Conservation (phyloP, 2,329 filamentous ascomycete genomes). For the Ceratocystis ficicola region DNA sequence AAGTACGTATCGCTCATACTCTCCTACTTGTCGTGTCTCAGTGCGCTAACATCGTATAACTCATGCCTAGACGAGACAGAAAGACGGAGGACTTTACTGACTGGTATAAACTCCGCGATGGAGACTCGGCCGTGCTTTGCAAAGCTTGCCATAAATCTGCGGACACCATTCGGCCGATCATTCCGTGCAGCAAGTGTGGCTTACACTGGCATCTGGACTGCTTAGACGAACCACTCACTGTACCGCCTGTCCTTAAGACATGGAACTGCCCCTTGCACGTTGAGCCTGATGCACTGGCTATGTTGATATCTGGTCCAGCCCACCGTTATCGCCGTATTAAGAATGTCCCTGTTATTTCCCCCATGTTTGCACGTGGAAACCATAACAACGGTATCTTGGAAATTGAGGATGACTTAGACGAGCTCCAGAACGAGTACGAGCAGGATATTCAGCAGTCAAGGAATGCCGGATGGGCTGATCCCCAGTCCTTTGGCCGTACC, state of each 20-base stretch:
- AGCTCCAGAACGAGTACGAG: slow-evolving; percentile 25
- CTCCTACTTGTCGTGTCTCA: background rate
- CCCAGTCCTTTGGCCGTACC: slow-evolving; percentile 49
- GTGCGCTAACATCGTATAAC: background rate
- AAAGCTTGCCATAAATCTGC: slow-evolving; percentile 59
- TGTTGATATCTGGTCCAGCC: slow-evolving; percentile 47
- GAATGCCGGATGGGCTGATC: slow-evolving; percentile 45
- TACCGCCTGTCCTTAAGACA: slow-evolving; percentile 61
- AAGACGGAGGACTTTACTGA: slow-evolving; percentile 52
- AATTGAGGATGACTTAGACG: slow-evolving; percentile 49
- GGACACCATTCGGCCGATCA: slow-evolving; percentile 55
- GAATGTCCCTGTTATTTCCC: slow-evolving; percentile 40
- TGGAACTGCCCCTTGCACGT: slow-evolving; percentile 87
- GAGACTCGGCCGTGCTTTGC: slow-evolving; percentile 65
- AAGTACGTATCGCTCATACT: slow-evolving; percentile 2
- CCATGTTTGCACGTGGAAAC: slow-evolving; percentile 49
- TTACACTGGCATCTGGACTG: slow-evolving; percentile 89
- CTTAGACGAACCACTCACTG: slow-evolving; percentile 68
- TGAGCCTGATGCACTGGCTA: slow-evolving; percentile 56
- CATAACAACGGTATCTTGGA: slow-evolving; percentile 62
- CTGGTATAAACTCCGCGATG: slow-evolving; percentile 55
- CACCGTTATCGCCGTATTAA: slow-evolving; percentile 52
- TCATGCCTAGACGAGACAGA: slow-evolving; percentile 22
- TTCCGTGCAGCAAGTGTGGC: slow-evolving; percentile 73
- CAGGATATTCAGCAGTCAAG: slow-evolving; percentile 7